Evolutionary conservation across 768 basidiomycete genomes (phyloP), one percentile per base, ranked within the genome.

Genomic region (Amanita subjunquillea): DNA sequence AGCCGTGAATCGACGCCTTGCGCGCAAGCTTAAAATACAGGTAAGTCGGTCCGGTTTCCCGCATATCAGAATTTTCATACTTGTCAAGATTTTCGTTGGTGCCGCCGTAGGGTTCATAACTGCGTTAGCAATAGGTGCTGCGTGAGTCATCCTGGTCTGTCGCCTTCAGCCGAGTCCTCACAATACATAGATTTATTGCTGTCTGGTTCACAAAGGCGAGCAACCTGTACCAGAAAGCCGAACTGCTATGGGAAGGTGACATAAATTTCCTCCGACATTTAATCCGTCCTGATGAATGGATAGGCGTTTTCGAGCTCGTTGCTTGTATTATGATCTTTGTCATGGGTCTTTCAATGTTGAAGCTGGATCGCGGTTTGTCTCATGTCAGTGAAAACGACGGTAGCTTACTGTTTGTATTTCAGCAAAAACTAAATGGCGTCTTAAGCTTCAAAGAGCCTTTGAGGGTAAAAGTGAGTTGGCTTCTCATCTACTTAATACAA

Each of bases 271-370:
- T 48, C 47, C 37, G 23, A 17, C 17, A 39, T 36, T 41, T 39
- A 29, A 39, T 27, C 10, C 27, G 45, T 37, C 38, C 37, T 50
- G 20, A 44, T 37, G 34, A 44, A 43, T 10, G n/a, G 12, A 55
- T 38, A 87, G 85, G 82, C 25, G 74, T 80, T 55, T 90, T 88
- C 61, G 70, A 81, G 57, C 67, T 89, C 52, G 73, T 91, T 50
- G 87, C 87, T 0, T 65, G 81, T 9, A 53, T 91, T 59, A 81
- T 96, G 77, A 93, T 96, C 61, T 90, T 92, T 65, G 73, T 86
- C 63, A 95, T 97, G 91, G 93, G 91, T 2, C 62, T 97, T 37
- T 85, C 87, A 34, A 94, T 98, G 87, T 80, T 99, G 55, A 92
- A 90, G 64, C 84, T 99, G 79, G 94, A 98, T 66, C 76, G 85